phyloP scores from a whole-genome alignment of 371 early-diverging fungal genomes.

The Syncephalastrum sp. region DNA sequence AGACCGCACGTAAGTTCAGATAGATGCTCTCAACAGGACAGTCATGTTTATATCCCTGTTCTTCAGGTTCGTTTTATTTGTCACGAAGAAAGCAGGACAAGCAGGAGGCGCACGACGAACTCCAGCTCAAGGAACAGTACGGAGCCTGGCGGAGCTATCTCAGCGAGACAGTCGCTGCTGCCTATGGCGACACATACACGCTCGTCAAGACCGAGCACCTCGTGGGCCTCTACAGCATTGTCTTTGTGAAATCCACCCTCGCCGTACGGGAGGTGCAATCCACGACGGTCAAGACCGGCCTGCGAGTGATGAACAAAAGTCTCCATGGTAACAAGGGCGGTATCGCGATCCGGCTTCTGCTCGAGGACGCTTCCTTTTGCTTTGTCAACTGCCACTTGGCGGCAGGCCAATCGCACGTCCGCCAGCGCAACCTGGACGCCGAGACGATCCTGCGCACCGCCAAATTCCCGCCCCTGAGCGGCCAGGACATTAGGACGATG shows the following conservation, averaged over 20 bases:
- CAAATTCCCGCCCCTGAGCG: constrained; percentile 33
- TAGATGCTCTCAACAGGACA: background rate
- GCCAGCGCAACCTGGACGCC: constrained; percentile 75
- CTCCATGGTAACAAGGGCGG: constrained; percentile 91
- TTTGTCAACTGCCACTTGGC: constrained; percentile 88
- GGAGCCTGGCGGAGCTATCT: constrained; percentile 64
- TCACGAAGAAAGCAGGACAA: constrained; percentile 11
- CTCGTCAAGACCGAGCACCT: constrained; percentile 67
- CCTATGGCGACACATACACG: constrained; percentile 44
- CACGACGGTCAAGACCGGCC: constrained; percentile 75
- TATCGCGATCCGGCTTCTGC: constrained; percentile 71
- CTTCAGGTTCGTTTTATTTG: constrained; percentile 17
- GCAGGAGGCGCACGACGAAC: constrained; percentile 7
- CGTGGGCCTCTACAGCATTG: constrained; percentile 79
- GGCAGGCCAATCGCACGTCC: constrained; percentile 75
- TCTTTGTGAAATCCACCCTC: constrained; percentile 59
- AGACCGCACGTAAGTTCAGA: constrained; percentile 60
- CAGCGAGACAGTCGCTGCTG: constrained; percentile 33
- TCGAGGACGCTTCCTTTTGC: constrained; percentile 78
- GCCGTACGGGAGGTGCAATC: constrained; percentile 23
- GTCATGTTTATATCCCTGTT: constrained; percentile 29
- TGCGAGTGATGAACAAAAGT: constrained; percentile 63
- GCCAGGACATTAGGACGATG: constrained; percentile 9
- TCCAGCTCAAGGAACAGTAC: constrained; percentile 36
- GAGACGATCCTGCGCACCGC: constrained; percentile 69